These are phyloP conservation scores for Thielaviopsis ethacetica DNA, from an alignment of 2,329 filamentous ascomycete genomes.

Conservation along the genomic window DNA sequence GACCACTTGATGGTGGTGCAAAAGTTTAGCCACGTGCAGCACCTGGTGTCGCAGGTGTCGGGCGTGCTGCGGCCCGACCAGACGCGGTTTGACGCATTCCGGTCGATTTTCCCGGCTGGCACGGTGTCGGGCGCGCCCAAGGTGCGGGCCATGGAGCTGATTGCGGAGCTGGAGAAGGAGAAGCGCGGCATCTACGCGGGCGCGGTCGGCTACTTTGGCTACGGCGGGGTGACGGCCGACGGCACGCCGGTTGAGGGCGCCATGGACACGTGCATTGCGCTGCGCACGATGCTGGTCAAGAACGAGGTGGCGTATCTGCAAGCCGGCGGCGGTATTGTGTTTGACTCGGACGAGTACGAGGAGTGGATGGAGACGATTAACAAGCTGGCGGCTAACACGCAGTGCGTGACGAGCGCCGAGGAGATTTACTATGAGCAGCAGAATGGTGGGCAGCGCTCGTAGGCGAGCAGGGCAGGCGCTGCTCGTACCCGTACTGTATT, in stretches of 20 bases:
- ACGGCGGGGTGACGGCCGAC: constrained; percentile 50
- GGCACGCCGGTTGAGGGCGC: constrained; percentile 56
- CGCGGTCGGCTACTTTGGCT: constrained; percentile 93
- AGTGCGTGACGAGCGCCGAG: constrained; percentile 75
- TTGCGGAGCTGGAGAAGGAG: constrained; percentile 83
- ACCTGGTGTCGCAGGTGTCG: constrained; percentile 89
- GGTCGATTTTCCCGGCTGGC: constrained; percentile 90
- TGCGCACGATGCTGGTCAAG: constrained; percentile 90
- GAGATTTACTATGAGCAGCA: constrained; percentile 33
- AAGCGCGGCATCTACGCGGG: constrained; percentile 93
- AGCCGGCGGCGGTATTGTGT: constrained; percentile 76
- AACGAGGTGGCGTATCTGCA: constrained; percentile 85
- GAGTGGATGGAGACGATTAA: constrained; percentile 92
- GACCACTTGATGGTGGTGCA: constrained; percentile 90
- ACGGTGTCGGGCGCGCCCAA: constrained; percentile 94
- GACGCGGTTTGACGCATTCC: constrained; percentile 88
- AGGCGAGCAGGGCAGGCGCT: too few relatives aligned
- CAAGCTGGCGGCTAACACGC: constrained; percentile 81
- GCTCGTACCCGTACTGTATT: too few relatives aligned
- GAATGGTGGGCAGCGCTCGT: constrained; percentile 7
- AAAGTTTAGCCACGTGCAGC: constrained; percentile 92
- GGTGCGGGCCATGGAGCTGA: constrained; percentile 91
- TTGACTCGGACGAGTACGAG: constrained; percentile 83
- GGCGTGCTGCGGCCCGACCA: constrained; percentile 70
- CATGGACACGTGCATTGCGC: constrained; percentile 72